Base-by-base conservation (phyloP, 148 eudicot genomes). In the Amaranthus hypochondriacus region DNA sequence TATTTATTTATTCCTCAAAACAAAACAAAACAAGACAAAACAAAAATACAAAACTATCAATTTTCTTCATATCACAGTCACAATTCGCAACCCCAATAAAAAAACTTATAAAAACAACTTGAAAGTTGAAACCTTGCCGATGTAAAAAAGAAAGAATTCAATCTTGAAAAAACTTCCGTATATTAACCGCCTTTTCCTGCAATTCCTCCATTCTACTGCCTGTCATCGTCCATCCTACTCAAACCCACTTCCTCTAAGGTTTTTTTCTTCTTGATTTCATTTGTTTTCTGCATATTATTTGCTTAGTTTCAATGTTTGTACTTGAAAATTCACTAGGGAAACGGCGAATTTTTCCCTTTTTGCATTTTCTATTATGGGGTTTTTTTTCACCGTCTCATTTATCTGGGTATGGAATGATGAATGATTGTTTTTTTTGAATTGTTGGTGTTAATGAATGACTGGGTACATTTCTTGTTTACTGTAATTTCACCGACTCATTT, bases 221-320 rank as follows among this genome's bases (percentile, higher is more conserved):
- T 28, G 39, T 28, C 39, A 28, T 21, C 12, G 49, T 48, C 55
- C 69, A 66, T 4, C 48, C 66, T 62, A 43, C 48, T 9, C 2
- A 62, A 42, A 11, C 48, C 49, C 66, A 44, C 68, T 47, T n/a
- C 49, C 66, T 11, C 68, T 47, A 13, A 64, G 57, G 70, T 67
- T 49, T 50, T 9, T 43, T 42, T 14, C 10, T 66, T 50, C 46
- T 67, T 0, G 4, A 4, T 18, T 4, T 15, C 61, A 15, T 14
- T 50, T 50, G 9, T 12, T 42, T 10, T 43, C 18, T 44, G 39
- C 39, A 28, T 46, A 1, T 46, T 44, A 44, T 9, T 44, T 47
- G 7, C 51, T 46, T 50, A 2, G 0, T 48, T 46, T 48, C 46
- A 6, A 28, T 48, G 1, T 13, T 48, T 65, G 2, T 49, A 2